phyloP scores from a whole-genome alignment of 23 red algal species.

The Agarophyton chilense region DNA sequence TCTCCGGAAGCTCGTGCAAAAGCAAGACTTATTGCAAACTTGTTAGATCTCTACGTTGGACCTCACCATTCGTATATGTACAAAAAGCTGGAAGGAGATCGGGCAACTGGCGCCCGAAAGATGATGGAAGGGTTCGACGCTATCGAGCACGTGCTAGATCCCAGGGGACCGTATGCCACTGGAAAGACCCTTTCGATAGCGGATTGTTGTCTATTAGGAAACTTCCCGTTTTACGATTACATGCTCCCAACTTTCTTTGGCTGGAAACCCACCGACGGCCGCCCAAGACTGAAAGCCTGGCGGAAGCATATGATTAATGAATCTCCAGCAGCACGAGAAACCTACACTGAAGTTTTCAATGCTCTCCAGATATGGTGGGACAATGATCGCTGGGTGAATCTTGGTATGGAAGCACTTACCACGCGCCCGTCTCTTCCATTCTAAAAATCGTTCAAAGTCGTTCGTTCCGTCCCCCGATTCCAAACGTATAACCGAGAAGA shows the following conservation, averaged over 20 bases:
- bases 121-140: conserved; percentile 56
- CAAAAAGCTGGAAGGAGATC: conserved; percentile 64
- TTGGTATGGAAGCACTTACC: conserved; percentile 70
- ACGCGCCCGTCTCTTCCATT: conserved; percentile 44
- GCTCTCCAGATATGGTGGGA: conserved; percentile 73
- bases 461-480: background rate
- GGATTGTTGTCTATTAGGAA: conserved; percentile 73
- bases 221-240: conserved; percentile 78
- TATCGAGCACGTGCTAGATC: conserved; percentile 62
- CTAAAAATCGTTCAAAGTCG: background rate
- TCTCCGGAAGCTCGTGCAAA: conserved; percentile 64
- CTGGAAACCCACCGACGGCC: conserved; percentile 58
- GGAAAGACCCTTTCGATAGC: conserved; percentile 76
- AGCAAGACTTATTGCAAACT: conserved; percentile 67
- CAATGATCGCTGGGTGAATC: conserved; percentile 68
- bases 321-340: conserved; percentile 57
- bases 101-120: conserved; percentile 10
- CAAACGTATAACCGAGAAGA: conserved; percentile 56
- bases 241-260: conserved; percentile 83
- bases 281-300: conserved; percentile 76
- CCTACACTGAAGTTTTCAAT: conserved; percentile 68
- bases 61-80: conserved; percentile 79
- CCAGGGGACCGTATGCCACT: conserved; percentile 50
- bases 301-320: conserved; percentile 54
- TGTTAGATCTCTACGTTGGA: conserved; percentile 77